These are phyloP conservation scores for Fonsecaea multimorphosa DNA, from an alignment of 2,329 filamentous ascomycete genomes.

Conservation along the genomic window DNA sequence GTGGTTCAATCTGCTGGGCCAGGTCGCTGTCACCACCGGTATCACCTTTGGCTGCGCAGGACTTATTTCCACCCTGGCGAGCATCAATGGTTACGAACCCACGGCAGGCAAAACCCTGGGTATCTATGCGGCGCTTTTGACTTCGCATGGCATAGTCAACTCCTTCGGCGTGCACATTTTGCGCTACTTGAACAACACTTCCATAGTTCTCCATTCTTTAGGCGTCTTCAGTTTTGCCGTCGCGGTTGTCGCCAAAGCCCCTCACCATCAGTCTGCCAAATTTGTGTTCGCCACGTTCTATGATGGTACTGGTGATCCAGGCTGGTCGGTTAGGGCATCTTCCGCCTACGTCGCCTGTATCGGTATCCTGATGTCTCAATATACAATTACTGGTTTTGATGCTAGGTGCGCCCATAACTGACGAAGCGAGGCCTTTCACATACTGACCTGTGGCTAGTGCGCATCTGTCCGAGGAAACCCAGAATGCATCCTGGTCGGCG, in stretches of 20 bases:
- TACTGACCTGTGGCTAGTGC: slow-evolving; percentile 45
- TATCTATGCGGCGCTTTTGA: slow-evolving; percentile 64
- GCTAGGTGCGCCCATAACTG: slow-evolving; percentile 22
- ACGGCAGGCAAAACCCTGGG: slow-evolving; percentile 60
- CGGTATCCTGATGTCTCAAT: slow-evolving; percentile 62
- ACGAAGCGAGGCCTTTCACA: background rate
- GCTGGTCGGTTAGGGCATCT: slow-evolving; percentile 61
- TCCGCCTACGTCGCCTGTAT: slow-evolving; percentile 62
- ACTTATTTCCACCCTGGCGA: slow-evolving; percentile 55
- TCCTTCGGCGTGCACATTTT: slow-evolving; percentile 64
- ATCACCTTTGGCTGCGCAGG: slow-evolving; percentile 56
- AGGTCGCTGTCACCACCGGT: slow-evolving; percentile 58
- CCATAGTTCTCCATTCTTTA: slow-evolving; percentile 61
- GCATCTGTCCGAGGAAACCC: slow-evolving; percentile 64
- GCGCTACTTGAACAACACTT: slow-evolving; percentile 63
- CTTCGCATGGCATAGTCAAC: slow-evolving; percentile 62
- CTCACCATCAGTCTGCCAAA: slow-evolving; percentile 60
- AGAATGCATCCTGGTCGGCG: slow-evolving; percentile 62
- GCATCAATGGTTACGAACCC: slow-evolving; percentile 53
- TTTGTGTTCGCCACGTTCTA: slow-evolving; percentile 62
- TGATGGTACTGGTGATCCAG: slow-evolving; percentile 60
- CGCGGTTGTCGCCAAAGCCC: slow-evolving; percentile 63
- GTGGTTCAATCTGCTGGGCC: slow-evolving; percentile 57
- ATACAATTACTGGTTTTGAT: slow-evolving; percentile 54
- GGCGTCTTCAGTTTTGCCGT: slow-evolving; percentile 62